Percentiles rank a stretch among this genome's conserved stretches.
phyloP scores from a whole-genome alignment of 73 alveolate species.

The Loxodes magnus region DNA sequence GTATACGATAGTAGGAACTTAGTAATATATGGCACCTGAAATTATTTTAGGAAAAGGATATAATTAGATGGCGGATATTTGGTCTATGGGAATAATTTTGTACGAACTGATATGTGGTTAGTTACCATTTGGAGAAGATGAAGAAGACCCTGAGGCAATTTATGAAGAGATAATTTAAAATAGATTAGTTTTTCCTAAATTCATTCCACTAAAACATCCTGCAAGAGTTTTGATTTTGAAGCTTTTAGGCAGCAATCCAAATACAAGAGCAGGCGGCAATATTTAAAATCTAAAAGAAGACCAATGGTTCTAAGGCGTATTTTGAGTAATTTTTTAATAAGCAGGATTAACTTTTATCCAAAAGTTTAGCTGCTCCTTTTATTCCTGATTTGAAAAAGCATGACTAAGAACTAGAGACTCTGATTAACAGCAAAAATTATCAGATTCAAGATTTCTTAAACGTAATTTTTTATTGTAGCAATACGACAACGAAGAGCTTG shows the following conservation, averaged over 20 bases:
- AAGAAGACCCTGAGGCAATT: constrained; percentile 45
- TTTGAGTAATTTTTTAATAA: too few species aligned
- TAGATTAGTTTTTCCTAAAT: neutral
- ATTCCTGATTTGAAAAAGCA: neutral
- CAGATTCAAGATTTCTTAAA: too few species aligned
- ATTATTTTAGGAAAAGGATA: constrained; percentile 53
- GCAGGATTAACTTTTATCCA: neutral
- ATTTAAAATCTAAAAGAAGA: neutral
- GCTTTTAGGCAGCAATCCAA: neutral
- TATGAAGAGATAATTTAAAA: constrained; percentile 25
- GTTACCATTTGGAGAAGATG: constrained; percentile 57
- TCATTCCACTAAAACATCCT: neutral
- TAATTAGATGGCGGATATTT: constrained; percentile 46
- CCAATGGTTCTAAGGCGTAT: neutral
- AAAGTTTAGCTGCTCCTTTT: neutral
- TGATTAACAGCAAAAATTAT: too few species aligned
- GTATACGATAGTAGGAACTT: constrained; percentile 52
- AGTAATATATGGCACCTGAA: constrained; percentile 72
- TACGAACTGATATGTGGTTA: constrained; percentile 58
- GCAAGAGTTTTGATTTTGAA: neutral
- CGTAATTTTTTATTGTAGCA: too few species aligned
- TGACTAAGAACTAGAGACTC: too few species aligned
- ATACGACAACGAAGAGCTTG: too few species aligned
- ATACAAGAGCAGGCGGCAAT: neutral
- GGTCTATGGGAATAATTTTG: constrained; percentile 50